Base-by-base conservation (phyloP, 1,284 basidiomycete genomes). In the Cryptococcus sp. region DNA sequence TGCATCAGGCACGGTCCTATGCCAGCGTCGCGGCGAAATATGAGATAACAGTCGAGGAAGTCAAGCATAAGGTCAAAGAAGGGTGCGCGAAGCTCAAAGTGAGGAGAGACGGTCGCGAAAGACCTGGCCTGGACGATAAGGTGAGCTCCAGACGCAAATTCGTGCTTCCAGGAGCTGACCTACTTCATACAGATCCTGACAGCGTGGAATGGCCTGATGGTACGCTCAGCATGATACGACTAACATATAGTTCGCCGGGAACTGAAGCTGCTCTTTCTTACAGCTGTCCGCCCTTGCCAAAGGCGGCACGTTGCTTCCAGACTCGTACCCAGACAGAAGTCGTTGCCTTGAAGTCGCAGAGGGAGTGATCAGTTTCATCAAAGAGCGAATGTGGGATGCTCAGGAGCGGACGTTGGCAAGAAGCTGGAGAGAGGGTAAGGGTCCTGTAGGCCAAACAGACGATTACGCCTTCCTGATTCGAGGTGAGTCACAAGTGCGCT, bases 181-280 rank as follows among this genome's bases (percentile, higher is more conserved):
- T 8, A 19, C 26, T 29, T 10, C 20, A 7, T 6, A 29, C 50
- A 67, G 72, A 77, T 81, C 39, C 55, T 82, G n/a, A 74, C 79
- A 1, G 66, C 74, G 8, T 82, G 81, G 80, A 81, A 81, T 56
- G 80, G 80, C 3, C 70, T 81, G n/a, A 81, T 81, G 79, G 79
- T 81, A 29, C 48, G 75, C 55, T 7, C 48, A 17, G 10, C 22
- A 6, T 46, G 29, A 38, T 4, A 43, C 5, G 20, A 3, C 13
- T n/a, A 17, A n/a, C 41, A 37, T 17, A 5, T 16, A 19, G 41
- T 41, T 43, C 7, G 48, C 15, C 16, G 37, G 10, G 26, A 29
- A 3, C 17, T 46, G 13, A 22, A 44, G 29, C 41, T 44, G 41
- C 11, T 22, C 8, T 6, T 5, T 4, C 2, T 15, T 11, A 10